Evolutionary conservation across 2,329 filamentous ascomycete species (phyloP).

Genomic region (Scytalidium sp.): DNA sequence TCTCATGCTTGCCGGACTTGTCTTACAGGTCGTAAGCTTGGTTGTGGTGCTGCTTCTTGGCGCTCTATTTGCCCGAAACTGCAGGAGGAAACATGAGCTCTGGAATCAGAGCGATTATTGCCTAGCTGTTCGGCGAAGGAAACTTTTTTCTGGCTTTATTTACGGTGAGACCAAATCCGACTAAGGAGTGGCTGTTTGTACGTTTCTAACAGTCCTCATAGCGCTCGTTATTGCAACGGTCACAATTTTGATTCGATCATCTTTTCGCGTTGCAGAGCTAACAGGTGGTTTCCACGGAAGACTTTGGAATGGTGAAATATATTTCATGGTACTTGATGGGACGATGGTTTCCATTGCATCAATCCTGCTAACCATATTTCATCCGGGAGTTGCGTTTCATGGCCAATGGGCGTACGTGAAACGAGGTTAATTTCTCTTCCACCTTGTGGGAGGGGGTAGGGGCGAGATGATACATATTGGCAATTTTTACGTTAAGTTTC

Average conservation of each 20-base stretch:
- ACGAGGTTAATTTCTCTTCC: not conserved
- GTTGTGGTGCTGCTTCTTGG: slow-evolving; percentile 45
- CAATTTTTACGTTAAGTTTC: no score
- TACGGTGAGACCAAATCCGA: not conserved
- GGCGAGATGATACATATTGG: no score
- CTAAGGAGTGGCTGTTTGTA: not conserved
- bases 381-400: slow-evolving; percentile 22
- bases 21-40: slow-evolving; percentile 34
- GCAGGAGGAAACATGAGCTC: not conserved
- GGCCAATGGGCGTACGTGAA: not conserved
- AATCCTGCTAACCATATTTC: slow-evolving; percentile 26
- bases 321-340: slow-evolving; percentile 45
- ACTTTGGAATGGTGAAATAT: slow-evolving; percentile 42
- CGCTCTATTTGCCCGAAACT: not conserved
- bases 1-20: slow-evolving; percentile 38
- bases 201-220: not conserved
- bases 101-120: not conserved
- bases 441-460: not conserved
- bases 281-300: slow-evolving; percentile 48
- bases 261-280: slow-evolving; percentile 56
- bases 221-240: slow-evolving; percentile 46
- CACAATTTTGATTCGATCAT: slow-evolving; percentile 51
- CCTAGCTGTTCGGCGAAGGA: not conserved
- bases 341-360: slow-evolving; percentile 28
- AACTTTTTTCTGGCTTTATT: not conserved